phyloP scores from a whole-genome alignment of 345 rosid genomes.

The Heritiera littoralis region DNA sequence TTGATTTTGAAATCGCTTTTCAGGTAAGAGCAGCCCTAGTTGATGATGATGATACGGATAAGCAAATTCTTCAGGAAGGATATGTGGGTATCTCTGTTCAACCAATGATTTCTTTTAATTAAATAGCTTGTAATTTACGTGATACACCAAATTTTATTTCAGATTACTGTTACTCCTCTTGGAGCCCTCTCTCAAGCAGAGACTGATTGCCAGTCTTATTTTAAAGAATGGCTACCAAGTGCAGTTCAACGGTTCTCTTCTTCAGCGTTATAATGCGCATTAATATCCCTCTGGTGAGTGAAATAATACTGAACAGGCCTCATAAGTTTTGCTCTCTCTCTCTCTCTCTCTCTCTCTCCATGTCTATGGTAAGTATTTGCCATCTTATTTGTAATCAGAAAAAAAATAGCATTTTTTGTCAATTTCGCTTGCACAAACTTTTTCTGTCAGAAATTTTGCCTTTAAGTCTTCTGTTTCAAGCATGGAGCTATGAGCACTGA shows the following conservation, averaged over 20 bases:
- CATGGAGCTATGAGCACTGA: neutral
- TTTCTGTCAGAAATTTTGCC: neutral
- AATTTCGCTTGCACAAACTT: neutral
- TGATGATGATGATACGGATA: constrained; percentile 70
- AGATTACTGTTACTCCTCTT: constrained; percentile 87
- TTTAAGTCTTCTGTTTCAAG: neutral
- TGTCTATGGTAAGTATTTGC: neutral
- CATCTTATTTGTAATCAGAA: neutral
- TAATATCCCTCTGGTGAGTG: constrained; percentile 7
- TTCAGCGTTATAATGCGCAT: constrained; percentile 54
- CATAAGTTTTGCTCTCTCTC: neutral
- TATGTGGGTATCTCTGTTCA: constrained; percentile 47
- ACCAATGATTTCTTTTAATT: neutral
- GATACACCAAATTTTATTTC: constrained; percentile 29
- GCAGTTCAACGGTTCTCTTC: constrained; percentile 38
- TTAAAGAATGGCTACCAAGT: constrained; percentile 66
- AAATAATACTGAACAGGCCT: neutral
- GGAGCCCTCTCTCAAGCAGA: constrained; percentile 67
- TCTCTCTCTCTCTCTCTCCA: neutral
- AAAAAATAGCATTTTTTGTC: neutral
- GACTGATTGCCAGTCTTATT: constrained; percentile 46
- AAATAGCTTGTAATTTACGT: constrained; percentile 3
- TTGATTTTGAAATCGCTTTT: neutral
- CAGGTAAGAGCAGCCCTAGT: constrained; percentile 37
- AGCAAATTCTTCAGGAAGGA: constrained; percentile 63